phyloP scores from a whole-genome alignment of 2,329 filamentous ascomycete genomes.

The Fusarium sp. region DNA sequence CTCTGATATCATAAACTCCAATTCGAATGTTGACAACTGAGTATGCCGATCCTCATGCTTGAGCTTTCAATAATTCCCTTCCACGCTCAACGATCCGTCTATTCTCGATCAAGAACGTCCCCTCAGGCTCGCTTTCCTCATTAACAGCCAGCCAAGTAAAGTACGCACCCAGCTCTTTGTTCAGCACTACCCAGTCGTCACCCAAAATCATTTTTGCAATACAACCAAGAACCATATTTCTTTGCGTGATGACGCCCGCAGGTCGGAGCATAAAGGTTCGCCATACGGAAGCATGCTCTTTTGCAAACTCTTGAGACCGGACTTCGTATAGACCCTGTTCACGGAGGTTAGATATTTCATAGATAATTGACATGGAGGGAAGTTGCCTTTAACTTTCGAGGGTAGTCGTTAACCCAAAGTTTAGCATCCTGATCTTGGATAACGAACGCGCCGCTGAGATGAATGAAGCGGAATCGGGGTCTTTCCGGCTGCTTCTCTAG shows the following conservation, averaged over 20 bases:
- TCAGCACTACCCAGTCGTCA: slow-evolving; percentile 31
- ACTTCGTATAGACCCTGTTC: slow-evolving; percentile 33
- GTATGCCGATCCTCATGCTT: accelerated
- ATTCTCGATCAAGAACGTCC: not conserved
- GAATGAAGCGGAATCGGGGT: slow-evolving; percentile 47
- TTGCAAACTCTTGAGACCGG: slow-evolving; percentile 15
- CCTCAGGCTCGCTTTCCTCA: slow-evolving; percentile 22
- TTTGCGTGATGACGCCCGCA: slow-evolving; percentile 24
- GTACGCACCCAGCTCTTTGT: slow-evolving; percentile 36
- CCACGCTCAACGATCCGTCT: not conserved
- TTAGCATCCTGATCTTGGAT: slow-evolving; percentile 49
- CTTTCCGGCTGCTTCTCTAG: not conserved
- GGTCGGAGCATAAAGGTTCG: slow-evolving; percentile 36
- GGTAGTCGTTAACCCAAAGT: slow-evolving; percentile 42
- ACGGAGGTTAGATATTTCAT: not conserved
- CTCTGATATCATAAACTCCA: too few species aligned
- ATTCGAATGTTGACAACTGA: not conserved
- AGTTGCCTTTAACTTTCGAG: slow-evolving; percentile 40
- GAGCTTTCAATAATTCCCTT: not conserved
- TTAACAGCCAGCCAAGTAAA: slow-evolving; percentile 34
- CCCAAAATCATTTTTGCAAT: slow-evolving; percentile 11
- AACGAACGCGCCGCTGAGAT: slow-evolving; percentile 52
- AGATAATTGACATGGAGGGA: accelerated
- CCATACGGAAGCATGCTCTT: slow-evolving; percentile 25
- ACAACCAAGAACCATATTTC: not conserved